Evolutionary conservation across 225 moss, liverwort and hornwort genomes (phyloP).

Genomic region (Asterella californica): DNA sequence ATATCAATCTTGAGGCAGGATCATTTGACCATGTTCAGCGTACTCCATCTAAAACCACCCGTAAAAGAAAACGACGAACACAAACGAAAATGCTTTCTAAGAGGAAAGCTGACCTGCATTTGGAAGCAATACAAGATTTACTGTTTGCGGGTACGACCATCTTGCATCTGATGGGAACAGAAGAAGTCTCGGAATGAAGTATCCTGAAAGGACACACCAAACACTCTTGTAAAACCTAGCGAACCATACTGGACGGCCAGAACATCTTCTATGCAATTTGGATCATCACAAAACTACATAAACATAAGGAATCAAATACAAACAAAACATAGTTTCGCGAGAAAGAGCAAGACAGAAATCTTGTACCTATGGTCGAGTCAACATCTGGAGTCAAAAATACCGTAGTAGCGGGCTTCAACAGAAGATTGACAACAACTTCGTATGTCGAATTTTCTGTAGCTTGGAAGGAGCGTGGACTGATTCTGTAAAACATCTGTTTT

Average conservation of each 20-base stretch:
- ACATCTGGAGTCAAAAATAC: conserved; percentile 50
- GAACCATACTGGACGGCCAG: neutral
- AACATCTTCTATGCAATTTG: neutral
- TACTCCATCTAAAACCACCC: too few relatives aligned
- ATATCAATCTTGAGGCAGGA: neutral
- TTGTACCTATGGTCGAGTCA: conserved; percentile 55
- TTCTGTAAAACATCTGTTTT: conserved; percentile 49
- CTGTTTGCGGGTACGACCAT: conserved; percentile 65
- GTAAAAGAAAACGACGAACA: too few relatives aligned
- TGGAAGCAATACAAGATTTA: conserved; percentile 49
- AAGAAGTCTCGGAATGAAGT: conserved; percentile 54
- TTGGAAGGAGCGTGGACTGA: conserved; percentile 57
- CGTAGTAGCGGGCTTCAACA: conserved; percentile 47
- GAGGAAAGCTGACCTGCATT: conserved; percentile 34
- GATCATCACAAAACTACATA: neutral
- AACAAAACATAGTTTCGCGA: neutral
- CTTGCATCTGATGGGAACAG: conserved; percentile 50
- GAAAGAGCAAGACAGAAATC: neutral
- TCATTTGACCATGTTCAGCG: neutral
- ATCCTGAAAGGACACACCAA: conserved; percentile 39
- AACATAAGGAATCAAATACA: neutral
- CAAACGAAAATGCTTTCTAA: neutral
- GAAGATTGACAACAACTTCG: conserved; percentile 37
- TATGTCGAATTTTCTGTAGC: conserved; percentile 50
- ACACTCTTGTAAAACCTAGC: neutral